phyloP scores from a whole-genome alignment of 306 rosid genomes.

The Geum urbanum region DNA sequence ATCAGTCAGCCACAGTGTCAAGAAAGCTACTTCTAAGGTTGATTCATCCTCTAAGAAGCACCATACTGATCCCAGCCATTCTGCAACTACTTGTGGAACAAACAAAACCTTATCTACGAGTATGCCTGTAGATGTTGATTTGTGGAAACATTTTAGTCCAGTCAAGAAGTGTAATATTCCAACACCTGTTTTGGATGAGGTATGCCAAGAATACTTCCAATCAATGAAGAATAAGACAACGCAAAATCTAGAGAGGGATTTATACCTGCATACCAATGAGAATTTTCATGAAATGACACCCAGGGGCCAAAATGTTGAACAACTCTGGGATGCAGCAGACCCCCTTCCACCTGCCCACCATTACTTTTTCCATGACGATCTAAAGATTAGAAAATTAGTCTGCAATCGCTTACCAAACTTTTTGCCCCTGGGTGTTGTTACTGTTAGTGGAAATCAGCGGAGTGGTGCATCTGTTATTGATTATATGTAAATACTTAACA shows the following conservation, averaged over 20 bases:
- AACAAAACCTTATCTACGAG: slow-evolving; percentile 18
- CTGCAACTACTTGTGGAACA: slow-evolving; percentile 30
- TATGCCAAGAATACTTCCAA: slow-evolving; percentile 57
- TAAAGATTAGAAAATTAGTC: slow-evolving; percentile 60
- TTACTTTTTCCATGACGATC: slow-evolving; percentile 70
- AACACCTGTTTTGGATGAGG: slow-evolving; percentile 66
- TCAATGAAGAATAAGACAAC: slow-evolving; percentile 34
- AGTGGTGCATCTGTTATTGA: slow-evolving; percentile 53
- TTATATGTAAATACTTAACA: slow-evolving; percentile 52
- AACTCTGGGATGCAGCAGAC: slow-evolving; percentile 32
- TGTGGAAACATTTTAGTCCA: slow-evolving; percentile 65
- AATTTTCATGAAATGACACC: slow-evolving; percentile 20
- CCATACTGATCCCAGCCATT: slow-evolving; percentile 8
- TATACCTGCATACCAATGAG: slow-evolving; percentile 8
- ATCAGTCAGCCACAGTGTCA: slow-evolving; percentile 25
- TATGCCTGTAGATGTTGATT: slow-evolving; percentile 33
- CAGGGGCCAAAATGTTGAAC: slow-evolving; percentile 36
- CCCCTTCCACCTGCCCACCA: slow-evolving; percentile 62
- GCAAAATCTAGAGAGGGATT: slow-evolving; percentile 24
- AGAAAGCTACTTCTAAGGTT: slow-evolving; percentile 16
- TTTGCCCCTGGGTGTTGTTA: slow-evolving; percentile 52
- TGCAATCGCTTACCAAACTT: slow-evolving; percentile 50
- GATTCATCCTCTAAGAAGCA: slow-evolving; percentile 26
- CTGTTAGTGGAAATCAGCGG: slow-evolving; percentile 41
- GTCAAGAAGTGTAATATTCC: slow-evolving; percentile 47